Conservation (phyloP, 2,329 filamentous ascomycete species). For the Claviceps sp. region DNA sequence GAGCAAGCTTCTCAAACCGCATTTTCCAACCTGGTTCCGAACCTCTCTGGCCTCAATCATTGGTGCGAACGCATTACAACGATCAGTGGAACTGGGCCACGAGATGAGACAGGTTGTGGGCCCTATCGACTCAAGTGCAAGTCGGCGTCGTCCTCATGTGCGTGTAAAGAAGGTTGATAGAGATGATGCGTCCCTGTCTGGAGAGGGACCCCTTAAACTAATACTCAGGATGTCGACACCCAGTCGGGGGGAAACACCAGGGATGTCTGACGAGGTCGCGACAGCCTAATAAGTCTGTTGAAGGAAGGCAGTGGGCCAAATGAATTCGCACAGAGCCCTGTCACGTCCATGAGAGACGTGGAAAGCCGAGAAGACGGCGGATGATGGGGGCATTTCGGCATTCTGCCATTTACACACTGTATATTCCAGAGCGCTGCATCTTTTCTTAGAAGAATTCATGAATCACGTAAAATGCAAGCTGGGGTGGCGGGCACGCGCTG, state of each 20-base stretch:
- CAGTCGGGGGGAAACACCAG: not conserved
- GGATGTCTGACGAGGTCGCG: not conserved
- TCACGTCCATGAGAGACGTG: not conserved
- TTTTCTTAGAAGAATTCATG: too few relatives aligned
- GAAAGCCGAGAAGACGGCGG: too few relatives aligned
- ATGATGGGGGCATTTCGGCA: not conserved
- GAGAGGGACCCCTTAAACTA: not conserved
- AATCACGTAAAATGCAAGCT: too few relatives aligned
- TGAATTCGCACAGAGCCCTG: not conserved
- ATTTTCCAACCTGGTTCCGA: conserved; percentile 17
- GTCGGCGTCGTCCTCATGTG: not conserved
- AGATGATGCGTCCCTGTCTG: too few relatives aligned
- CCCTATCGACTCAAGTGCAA: conserved; percentile 2
- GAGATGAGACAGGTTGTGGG: conserved; percentile 9
- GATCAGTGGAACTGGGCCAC: conserved; percentile 11
- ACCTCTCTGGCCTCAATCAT: conserved; percentile 17
- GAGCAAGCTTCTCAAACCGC: conserved; percentile 20
- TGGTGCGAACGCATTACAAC: conserved; percentile 10
- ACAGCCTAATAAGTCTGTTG: not conserved
- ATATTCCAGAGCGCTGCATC: too few relatives aligned
- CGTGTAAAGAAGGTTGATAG: not conserved
- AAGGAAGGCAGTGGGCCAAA: not conserved
- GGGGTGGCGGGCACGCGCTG: too few relatives aligned
- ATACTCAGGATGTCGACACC: not conserved
- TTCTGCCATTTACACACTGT: too few relatives aligned